Percentiles rank a stretch among this genome's conserved stretches.
Conservation (phyloP, 2,329 filamentous ascomycete genomes). For the Hansfordia pulvinata region DNA sequence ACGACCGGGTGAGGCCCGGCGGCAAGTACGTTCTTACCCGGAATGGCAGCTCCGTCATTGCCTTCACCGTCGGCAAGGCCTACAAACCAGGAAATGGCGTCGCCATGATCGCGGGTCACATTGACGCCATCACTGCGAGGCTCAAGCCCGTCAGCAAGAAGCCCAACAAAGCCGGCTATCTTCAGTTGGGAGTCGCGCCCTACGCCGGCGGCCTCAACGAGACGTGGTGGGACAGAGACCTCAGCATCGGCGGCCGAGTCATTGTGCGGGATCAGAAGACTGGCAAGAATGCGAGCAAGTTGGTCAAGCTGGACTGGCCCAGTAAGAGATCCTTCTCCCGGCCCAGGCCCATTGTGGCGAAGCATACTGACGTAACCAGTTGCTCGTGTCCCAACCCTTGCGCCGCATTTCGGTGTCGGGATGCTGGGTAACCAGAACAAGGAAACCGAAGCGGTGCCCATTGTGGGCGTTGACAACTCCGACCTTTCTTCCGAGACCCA, state of each 20-base stretch:
- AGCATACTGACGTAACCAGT: no score
- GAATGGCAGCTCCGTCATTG: conserved; percentile 75
- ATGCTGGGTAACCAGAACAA: conserved; percentile 58
- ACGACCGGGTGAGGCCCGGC: conserved; percentile 54
- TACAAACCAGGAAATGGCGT: conserved; percentile 80
- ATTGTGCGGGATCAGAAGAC: conserved; percentile 60
- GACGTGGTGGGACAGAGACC: conserved; percentile 96
- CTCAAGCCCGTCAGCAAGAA: conserved; percentile 85
- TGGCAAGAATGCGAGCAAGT: conserved; percentile 64
- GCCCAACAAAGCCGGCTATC: conserved; percentile 70
- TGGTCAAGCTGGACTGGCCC: conserved; percentile 90
- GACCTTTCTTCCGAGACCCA: conserved; percentile 26
- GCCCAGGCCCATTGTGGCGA: conserved; percentile 5
- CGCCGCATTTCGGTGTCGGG: conserved; percentile 80
- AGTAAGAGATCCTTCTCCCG: conserved; percentile 24
- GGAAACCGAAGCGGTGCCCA: conserved; percentile 89
- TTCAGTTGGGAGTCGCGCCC: conserved; percentile 82
- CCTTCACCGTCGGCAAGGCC: conserved; percentile 67
- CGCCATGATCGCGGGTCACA: conserved; percentile 80
- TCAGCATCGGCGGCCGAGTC: conserved; percentile 81
- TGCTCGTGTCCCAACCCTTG: conserved; percentile 80
- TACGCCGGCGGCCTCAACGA: conserved; percentile 79
- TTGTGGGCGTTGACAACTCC: conserved; percentile 76
- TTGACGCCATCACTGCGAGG: conserved; percentile 82
- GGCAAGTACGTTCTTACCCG: conserved; percentile 83